Evolutionary conservation across 345 rosid genomes (phyloP), one percentile per base, ranked within the genome.

Genomic region (Dimocarpus longan): DNA sequence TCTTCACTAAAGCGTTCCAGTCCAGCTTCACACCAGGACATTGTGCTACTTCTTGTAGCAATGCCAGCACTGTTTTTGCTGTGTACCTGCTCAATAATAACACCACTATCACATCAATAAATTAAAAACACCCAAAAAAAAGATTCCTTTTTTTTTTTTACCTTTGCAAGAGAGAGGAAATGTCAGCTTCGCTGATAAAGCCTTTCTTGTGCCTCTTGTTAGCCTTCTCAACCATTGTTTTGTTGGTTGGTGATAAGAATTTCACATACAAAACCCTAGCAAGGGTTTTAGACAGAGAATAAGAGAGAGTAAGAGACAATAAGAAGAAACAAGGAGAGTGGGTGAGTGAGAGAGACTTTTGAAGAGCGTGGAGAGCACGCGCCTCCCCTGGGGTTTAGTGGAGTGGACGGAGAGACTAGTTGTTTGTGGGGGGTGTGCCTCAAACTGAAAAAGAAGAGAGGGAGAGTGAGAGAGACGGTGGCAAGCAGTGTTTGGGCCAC

Each of bases 101-200:
- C 8, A 26, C 57, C 57, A 64, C 50, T 42, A 68, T 19, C 60
- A 54, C 28, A 59, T 42, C 43, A 40, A 68, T 16, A 24, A 10
- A 54, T 19, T 26, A 40, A 13, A 69, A 75, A 46, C n/a, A 44
- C 10, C 0, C 40, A 32, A 32, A 32, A 32, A 32, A 32, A 32
- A 32, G n/a, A n/a, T n/a, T n/a, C n/a, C n/a, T n/a, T n/a, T 32
- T 3, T 32, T 32, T 32, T 32, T 32, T 32, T 3, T 32, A 93
- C 99, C 97, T 95, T 71, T 88, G 92, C 60, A 92, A 78, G 76
- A 95, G 85, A 69, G 85, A 80, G 78, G 94, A 88, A 77, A 89
- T 83, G 79, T 92, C 93, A 68, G 80, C 93, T 81, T 95, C 98
- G 40, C 80, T 91, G 77, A 95, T 86, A 42, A 77, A 73, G 78